phyloP scores from a whole-genome alignment of 169 alveolate species.

The Cryptosporidium sp. region DNA sequence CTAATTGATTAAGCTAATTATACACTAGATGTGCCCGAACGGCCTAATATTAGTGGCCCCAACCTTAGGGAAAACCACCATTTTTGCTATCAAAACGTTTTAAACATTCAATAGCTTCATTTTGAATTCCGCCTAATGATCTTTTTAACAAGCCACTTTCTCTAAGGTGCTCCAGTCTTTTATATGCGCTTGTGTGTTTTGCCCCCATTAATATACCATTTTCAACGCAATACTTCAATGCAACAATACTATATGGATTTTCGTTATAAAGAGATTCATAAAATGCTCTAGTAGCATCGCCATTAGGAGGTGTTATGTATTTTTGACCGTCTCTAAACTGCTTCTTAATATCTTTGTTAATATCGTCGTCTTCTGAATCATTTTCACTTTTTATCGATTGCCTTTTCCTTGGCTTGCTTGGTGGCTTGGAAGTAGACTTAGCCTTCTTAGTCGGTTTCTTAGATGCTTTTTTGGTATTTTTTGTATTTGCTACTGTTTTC shows the following conservation, averaged over 20 bases:
- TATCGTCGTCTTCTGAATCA: slow-evolving; percentile 77
- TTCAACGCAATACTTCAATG: slow-evolving; percentile 83
- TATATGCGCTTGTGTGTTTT: slow-evolving; percentile 26
- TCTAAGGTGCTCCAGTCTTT: slow-evolving; percentile 37
- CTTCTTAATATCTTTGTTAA: slow-evolving; percentile 81
- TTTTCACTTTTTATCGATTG: slow-evolving; percentile 1
- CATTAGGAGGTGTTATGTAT: slow-evolving; percentile 91
- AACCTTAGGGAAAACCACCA: slow-evolving; percentile 30
- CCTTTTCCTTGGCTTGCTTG: not conserved
- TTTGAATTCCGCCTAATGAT: slow-evolving; percentile 38
- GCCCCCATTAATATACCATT: slow-evolving; percentile 54
- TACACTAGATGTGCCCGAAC: slow-evolving; percentile 2
- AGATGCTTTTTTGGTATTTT: slow-evolving; percentile 5
- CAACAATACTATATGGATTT: slow-evolving; percentile 89
- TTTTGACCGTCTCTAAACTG: slow-evolving; percentile 89
- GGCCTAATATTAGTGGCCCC: not conserved
- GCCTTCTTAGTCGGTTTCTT: slow-evolving; percentile 37
- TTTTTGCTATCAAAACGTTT: slow-evolving; percentile 28
- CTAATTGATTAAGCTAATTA: not conserved
- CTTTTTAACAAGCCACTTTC: slow-evolving; percentile 43
- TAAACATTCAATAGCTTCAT: slow-evolving; percentile 30
- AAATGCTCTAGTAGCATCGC: slow-evolving; percentile 92
- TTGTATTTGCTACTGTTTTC: not conserved
- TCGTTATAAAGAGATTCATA: slow-evolving; percentile 90
- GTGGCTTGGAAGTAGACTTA: not conserved